Evolutionary conservation across 176 grass and related monocot genomes (phyloP), one percentile per base, ranked within the genome.

Genomic region (Triticum turgidum): DNA sequence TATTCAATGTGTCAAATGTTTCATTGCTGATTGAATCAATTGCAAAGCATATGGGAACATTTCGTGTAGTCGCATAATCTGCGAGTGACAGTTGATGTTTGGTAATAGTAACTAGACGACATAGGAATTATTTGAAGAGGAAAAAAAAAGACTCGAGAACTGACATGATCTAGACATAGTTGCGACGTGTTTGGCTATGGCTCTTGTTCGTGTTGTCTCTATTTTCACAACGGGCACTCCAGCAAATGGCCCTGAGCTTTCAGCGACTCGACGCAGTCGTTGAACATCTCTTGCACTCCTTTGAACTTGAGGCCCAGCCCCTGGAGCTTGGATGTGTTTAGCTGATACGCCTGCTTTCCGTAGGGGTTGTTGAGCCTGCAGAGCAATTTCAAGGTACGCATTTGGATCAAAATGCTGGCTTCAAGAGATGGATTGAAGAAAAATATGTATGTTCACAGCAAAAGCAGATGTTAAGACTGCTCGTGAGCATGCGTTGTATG

Each of bases 211-310:
- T 83, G 11, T 18, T 44, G 18, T 22, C 54, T 72, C 29, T 74
- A 4, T 1, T 35, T 37, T 91, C 69, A 91, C 35, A 88, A 41
- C 5, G 89, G 89, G 29, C 89, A 87, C 61, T 91, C 90, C 20
- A 92, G 73, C 72, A 93, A 84, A 88, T 93, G 82, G 32, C 93
- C 95, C 64, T 95, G 91, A 34, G 88, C 83, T 85, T 90, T 93
- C 70, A 92, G 84, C 41, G 95, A 98, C 63, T 90, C 80, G n/a
- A 98, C 56, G 29, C 87, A 88, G 49, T 98, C 95, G 49, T 93
- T 93, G 69, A 95, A 93, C 91, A 95, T 98, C 86, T 98, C 91
- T 32, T 90, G 82, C 64, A 93, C 51, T 14, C 89, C 89, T 87
- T 84, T 95, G 89, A 93, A 98, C 84, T 93, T 87, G 80, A 98